Evolutionary conservation across 495 filamentous ascomycete genomes (phyloP).

Genomic region (Talaromyces trachyspermus): DNA sequence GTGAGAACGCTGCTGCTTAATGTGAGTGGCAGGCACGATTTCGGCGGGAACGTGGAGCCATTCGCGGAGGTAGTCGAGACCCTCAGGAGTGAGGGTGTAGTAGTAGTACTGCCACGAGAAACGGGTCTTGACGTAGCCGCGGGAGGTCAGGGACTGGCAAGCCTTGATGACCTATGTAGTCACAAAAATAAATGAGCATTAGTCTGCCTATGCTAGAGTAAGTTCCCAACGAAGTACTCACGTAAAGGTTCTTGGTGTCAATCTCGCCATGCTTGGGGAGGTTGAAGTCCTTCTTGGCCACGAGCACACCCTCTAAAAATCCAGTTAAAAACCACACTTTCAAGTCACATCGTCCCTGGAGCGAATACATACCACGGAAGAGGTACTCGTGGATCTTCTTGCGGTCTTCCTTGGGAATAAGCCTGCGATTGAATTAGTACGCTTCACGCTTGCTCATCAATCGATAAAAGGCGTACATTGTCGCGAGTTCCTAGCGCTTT

Average conservation of each 20-base stretch:
- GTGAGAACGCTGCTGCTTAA: conserved; percentile 99
- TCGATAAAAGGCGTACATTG: conserved; percentile 37
- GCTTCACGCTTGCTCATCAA: conserved; percentile 3
- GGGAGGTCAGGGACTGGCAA: conserved; percentile 91
- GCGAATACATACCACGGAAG: conserved; percentile 71
- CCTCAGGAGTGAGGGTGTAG: conserved; percentile 99
- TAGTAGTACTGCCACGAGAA: conserved; percentile 99
- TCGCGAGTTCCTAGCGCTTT: conserved; percentile 52
- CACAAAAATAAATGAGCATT: conserved; percentile 10
- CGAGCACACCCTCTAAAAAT: conserved; percentile 82
- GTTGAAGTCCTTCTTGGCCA: conserved; percentile 98
- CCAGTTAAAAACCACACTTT: background rate
- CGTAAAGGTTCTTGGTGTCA: conserved; percentile 97
- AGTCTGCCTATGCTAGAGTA: too few relatives aligned
- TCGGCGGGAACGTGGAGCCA: conserved; percentile 99
- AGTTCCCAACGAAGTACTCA: conserved; percentile 19
- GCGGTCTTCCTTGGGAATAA: conserved; percentile 99
- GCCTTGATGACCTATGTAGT: conserved; percentile 80
- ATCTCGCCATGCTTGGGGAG: conserved; percentile 87
- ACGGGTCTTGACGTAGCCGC: conserved; percentile 97
- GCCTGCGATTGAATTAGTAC: conserved; percentile 43
- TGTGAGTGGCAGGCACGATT: conserved; percentile 98
- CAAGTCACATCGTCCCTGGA: conserved; percentile 14
- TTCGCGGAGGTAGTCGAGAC: conserved; percentile 99
- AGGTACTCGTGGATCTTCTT: conserved; percentile 99